These are phyloP conservation scores for Hysterangium stoloniferum DNA, from an alignment of 768 basidiomycete genomes.

Conservation along the genomic window DNA sequence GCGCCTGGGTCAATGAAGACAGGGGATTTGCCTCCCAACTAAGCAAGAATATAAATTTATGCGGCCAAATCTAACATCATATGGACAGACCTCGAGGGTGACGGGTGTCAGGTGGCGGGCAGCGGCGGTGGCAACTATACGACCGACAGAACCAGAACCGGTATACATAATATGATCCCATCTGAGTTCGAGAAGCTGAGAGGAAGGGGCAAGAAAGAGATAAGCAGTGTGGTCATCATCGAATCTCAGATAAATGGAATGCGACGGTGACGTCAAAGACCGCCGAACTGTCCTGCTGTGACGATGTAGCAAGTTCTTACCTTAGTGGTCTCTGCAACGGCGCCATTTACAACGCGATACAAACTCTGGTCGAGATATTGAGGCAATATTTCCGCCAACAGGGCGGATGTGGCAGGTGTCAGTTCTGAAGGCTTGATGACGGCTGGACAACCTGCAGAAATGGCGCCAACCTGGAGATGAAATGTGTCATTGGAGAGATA, in stretches of 20 bases:
- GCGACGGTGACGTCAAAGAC: too few species aligned
- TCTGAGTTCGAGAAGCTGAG: constrained; percentile 57
- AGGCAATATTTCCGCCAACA: constrained; percentile 23
- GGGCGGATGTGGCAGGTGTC: constrained; percentile 16
- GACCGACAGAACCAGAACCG: constrained; percentile 17
- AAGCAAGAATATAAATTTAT: background rate
- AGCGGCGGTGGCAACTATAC: constrained; percentile 20
- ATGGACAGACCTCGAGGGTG: constrained; percentile 18
- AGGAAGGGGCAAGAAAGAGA: background rate
- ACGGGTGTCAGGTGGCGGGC: constrained; percentile 19
- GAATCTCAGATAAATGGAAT: background rate
- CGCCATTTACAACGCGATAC: constrained; percentile 64
- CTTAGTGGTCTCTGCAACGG: constrained; percentile 53
- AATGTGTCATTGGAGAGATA: too few species aligned
- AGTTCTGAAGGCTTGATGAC: constrained; percentile 27
- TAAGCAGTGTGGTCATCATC: background rate
- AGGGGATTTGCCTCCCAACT: constrained; percentile 16
- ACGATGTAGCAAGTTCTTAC: too few species aligned
- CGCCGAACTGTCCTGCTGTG: too few species aligned
- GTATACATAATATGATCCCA: constrained; percentile 44
- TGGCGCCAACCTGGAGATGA: constrained; percentile 24
- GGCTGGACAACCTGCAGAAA: constrained; percentile 25
- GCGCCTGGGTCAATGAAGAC: constrained; percentile 18
- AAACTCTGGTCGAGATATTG: constrained; percentile 51
- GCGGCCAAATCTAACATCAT: background rate